Evolutionary conservation across 1,284 basidiomycete species (phyloP).

Genomic region (Athelia psychrophila): DNA sequence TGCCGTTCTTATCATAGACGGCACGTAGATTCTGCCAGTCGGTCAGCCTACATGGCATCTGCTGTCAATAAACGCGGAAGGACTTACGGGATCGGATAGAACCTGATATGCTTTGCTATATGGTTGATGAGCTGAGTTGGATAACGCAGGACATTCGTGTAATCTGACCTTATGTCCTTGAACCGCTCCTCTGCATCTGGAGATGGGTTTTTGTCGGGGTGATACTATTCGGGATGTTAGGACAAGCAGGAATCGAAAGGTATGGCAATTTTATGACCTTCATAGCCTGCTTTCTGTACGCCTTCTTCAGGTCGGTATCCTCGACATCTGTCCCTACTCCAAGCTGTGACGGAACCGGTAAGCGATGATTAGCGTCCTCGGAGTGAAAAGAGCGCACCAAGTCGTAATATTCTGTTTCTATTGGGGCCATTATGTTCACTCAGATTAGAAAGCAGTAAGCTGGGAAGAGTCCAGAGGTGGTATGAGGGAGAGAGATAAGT

Average conservation of each 20-base stretch:
- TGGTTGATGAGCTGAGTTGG: slow-evolving; percentile 9
- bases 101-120: slow-evolving; percentile 89
- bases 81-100: slow-evolving; percentile 75
- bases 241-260: background rate
- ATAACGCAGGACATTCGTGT: background rate
- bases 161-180: slow-evolving; percentile 82
- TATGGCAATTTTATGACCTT: slow-evolving; percentile 49
- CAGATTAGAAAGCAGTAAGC: background rate
- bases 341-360: slow-evolving; percentile 27
- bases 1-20: slow-evolving; percentile 95
- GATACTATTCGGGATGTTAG: slow-evolving; percentile 53
- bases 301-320: slow-evolving; percentile 89
- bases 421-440: slow-evolving; percentile 34
- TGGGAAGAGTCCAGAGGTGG: background rate
- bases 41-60: slow-evolving; percentile 15
- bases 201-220: slow-evolving; percentile 91
- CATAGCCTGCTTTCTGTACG: slow-evolving; percentile 94
- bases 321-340: slow-evolving; percentile 47
- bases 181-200: slow-evolving; percentile 90
- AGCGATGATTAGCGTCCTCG: slow-evolving; percentile 1
- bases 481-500: background rate
- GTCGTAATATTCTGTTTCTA: slow-evolving; percentile 50
- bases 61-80: slow-evolving; percentile 7
- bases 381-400: slow-evolving; percentile 26
- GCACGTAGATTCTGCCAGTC: slow-evolving; percentile 74